Evolutionary conservation across 2,329 filamentous ascomycete species (phyloP).

Genomic region (Elsinoe ampelina): DNA sequence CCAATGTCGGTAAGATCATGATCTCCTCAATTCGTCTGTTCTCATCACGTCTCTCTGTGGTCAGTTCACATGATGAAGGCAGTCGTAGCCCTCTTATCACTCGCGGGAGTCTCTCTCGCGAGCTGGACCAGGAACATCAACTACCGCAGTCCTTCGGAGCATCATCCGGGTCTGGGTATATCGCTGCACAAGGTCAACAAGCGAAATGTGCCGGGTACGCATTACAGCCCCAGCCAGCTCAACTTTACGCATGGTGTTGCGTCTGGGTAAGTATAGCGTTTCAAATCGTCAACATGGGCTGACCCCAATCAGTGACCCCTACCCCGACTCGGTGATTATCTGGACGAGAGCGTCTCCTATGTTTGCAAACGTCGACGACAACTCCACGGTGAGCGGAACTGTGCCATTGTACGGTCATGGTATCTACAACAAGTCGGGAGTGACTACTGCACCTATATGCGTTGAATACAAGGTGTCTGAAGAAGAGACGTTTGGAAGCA

Average conservation of each 20-base stretch:
- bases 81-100: conserved; percentile 16
- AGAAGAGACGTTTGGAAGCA: conserved; percentile 37
- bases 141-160: conserved; percentile 56
- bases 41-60: not conserved
- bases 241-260: conserved; percentile 55
- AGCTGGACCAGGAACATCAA: conserved; percentile 48
- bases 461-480: conserved; percentile 54
- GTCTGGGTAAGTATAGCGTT: conserved; percentile 21
- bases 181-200: conserved; percentile 54
- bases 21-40: not conserved
- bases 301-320: conserved; percentile 28
- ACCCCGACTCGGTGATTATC: conserved; percentile 34
- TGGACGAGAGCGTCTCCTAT: conserved; percentile 35
- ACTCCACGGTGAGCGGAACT: conserved; percentile 47
- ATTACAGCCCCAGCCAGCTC: conserved; percentile 39
- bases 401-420: conserved; percentile 46
- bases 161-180: conserved; percentile 55
- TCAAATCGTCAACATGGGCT: too few relatives aligned
- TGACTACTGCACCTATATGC: conserved; percentile 55
- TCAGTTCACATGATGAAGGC: not conserved
- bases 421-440: conserved; percentile 33
- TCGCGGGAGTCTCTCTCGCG: conserved; percentile 20
- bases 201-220: conserved; percentile 40
- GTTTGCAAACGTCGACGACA: conserved; percentile 33
- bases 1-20: too few relatives aligned